Evolutionary conservation across 768 basidiomycete genomes (phyloP).

Genomic region (Mycena latifolia): DNA sequence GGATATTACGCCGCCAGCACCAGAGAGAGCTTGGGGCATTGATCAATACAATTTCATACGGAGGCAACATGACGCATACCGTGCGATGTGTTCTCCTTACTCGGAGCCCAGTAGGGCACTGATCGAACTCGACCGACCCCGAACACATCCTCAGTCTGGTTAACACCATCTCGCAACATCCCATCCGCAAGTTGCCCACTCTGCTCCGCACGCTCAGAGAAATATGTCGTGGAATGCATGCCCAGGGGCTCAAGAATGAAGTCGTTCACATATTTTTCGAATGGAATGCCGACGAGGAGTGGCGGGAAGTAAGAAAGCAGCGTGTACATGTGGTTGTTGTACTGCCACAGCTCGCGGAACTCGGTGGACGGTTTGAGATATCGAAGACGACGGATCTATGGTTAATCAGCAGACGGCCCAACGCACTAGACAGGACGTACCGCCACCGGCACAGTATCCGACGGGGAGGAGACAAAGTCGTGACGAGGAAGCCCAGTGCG

Average conservation of each 20-base stretch:
- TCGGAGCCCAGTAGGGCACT: slow-evolving; percentile 25
- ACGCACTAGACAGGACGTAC: slow-evolving; percentile 34
- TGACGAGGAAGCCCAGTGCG: slow-evolving; percentile 45
- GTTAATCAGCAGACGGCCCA: background rate
- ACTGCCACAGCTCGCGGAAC: slow-evolving; percentile 44
- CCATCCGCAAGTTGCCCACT: slow-evolving; percentile 30
- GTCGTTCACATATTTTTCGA: slow-evolving; percentile 32
- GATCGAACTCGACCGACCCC: slow-evolving; percentile 14
- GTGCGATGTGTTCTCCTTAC: slow-evolving; percentile 2
- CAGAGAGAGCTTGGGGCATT: slow-evolving; percentile 27
- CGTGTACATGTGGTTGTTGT: slow-evolving; percentile 44
- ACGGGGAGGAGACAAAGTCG: slow-evolving; percentile 29
- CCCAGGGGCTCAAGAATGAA: slow-evolving; percentile 35
- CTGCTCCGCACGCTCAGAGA: slow-evolving; percentile 7
- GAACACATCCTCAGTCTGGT: slow-evolving; percentile 25
- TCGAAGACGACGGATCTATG: slow-evolving; percentile 35
- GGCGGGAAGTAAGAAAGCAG: slow-evolving; percentile 40
- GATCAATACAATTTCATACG: background rate
- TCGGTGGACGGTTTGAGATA: slow-evolving; percentile 40
- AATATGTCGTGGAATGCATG: slow-evolving; percentile 36
- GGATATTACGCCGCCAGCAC: slow-evolving; percentile 41
- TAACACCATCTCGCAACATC: slow-evolving; percentile 21
- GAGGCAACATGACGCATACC: background rate
- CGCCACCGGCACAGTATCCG: slow-evolving; percentile 21
- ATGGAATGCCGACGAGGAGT: slow-evolving; percentile 31